A percentile compares a stretch with the other conserved stretches of the same genome.
phyloP scores from a whole-genome alignment of 805 yeast genomes.

The Zygosaccharomyces lentus region DNA sequence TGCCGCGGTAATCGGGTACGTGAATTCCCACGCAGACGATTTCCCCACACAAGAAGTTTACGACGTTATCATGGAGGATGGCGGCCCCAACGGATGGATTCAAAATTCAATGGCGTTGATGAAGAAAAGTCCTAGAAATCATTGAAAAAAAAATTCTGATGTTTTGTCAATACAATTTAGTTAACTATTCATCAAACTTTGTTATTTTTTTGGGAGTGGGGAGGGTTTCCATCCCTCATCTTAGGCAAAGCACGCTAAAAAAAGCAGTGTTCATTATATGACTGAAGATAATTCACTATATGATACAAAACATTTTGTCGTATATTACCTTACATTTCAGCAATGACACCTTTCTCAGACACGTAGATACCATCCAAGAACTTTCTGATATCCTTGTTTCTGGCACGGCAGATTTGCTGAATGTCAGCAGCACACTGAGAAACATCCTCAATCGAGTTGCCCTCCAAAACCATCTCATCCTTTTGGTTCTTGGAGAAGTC shows the following conservation, averaged over 20 bases:
- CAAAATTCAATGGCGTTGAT: conserved; percentile 70
- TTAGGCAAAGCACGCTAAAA: not conserved
- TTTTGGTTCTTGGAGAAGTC: conserved; percentile 79
- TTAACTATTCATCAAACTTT: not conserved
- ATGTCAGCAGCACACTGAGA: conserved; percentile 35
- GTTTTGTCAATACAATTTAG: not conserved
- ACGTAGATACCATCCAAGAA: conserved; percentile 99
- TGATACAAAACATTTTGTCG: conserved; percentile 1
- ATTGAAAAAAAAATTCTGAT: conserved; percentile 36
- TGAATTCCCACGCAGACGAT: conserved; percentile 31
- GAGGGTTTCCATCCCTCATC: not conserved
- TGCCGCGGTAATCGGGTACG: conserved; percentile 77
- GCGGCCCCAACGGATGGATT: conserved; percentile 91
- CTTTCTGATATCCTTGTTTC: conserved; percentile 99
- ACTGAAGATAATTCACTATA: conserved; percentile 3
- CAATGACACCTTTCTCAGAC: conserved; percentile 88
- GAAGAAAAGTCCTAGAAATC: conserved; percentile 68
- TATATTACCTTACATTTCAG: conserved; percentile 36
- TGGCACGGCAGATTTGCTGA: conserved; percentile 96
- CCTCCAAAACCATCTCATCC: conserved; percentile 89
- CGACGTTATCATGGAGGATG: conserved; percentile 67
- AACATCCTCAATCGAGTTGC: conserved; percentile 40
- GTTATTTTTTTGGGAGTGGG: not conserved
- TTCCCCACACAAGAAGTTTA: conserved; percentile 41
- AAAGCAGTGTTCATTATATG: conserved; percentile 6